Base-by-base conservation (phyloP, 2,329 filamentous ascomycete genomes). In the Trichoderma breve region DNA sequence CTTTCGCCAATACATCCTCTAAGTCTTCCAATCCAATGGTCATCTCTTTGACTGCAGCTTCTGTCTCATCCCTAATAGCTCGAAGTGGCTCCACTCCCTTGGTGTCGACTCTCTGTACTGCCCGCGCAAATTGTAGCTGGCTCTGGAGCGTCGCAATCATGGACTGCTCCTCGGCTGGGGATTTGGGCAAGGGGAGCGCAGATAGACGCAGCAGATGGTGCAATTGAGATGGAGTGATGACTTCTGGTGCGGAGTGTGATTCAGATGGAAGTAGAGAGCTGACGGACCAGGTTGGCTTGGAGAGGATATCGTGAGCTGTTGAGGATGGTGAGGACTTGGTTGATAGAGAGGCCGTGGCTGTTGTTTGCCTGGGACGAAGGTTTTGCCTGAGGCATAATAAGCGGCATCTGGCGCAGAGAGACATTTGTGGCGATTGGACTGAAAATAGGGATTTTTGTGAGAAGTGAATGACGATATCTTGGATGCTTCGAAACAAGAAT, bases 71-170 rank as follows among this genome's bases (percentile, higher is more conserved):
- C 68, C 93, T 89, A 71, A 98, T 91, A 58, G 91, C 91, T 65
- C 89, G 86, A 57, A 99, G 82, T 0, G 96, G 95, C 71, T 90
- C 86, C 0, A 98, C 85, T 4, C 87, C 90, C 0, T 85, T 82
- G 0, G 93, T 95, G 80, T 97, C 88, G 63, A 97, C 91, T 58
- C 86, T 84, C 78, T 97, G 95, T 24, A 98, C 90, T 74, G 94
- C 89, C 73, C 89, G 90, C n/a, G 98, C 94, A 78, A 99, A 99
- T 77, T 92, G 91, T 0, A 99, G 88, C 79, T 99, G 96, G 36
- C 92, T 90, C 67, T 91, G 87, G 2, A 99, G 86, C 1, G 91
- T 95, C 26, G 87, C 79, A 4, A 97, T 86, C 89, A 97, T 93
- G 30, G 85, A 82, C 0, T 84, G 77, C 79, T 97, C 92, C 76